Percentiles rank a stretch among this genome's conserved stretches.
Conservation (phyloP, 495 filamentous ascomycete species). For the Talaromyces wortmannii region DNA sequence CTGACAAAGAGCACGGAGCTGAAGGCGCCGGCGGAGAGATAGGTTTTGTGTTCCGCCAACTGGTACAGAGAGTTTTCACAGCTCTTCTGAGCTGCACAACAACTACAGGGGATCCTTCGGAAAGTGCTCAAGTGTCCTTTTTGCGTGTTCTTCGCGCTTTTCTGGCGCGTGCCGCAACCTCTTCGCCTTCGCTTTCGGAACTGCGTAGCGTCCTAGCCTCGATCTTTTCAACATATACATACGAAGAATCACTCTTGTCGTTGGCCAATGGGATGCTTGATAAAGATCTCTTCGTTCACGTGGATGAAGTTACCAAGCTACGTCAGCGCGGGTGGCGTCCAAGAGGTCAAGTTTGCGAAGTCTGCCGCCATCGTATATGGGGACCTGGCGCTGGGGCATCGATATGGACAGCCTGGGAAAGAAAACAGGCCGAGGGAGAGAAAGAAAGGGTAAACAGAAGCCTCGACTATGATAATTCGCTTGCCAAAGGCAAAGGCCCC, state of each 20-base stretch:
- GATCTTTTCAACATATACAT: conserved; percentile 91
- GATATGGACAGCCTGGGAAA: conserved; percentile 78
- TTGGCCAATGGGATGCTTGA: conserved; percentile 84
- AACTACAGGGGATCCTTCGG: conserved; percentile 19
- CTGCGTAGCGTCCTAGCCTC: conserved; percentile 76
- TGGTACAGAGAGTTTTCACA: conserved; percentile 88
- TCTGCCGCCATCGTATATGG: conserved; percentile 79
- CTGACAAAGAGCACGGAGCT: background rate
- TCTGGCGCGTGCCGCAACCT: conserved; percentile 70
- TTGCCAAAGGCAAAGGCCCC: conserved; percentile 37
- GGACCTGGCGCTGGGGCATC: conserved; percentile 75
- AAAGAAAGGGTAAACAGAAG: conserved; percentile 8
- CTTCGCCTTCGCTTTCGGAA: conserved; percentile 82
- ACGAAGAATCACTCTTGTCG: conserved; percentile 79
- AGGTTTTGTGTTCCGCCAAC: conserved; percentile 56
- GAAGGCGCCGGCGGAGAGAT: conserved; percentile 30
- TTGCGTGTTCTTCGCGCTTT: conserved; percentile 86
- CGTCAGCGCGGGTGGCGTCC: conserved; percentile 90
- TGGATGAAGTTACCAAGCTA: conserved; percentile 64
- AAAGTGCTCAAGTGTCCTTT: conserved; percentile 63
- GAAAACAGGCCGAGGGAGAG: conserved; percentile 40
- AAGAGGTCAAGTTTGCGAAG: conserved; percentile 76
- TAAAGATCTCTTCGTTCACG: conserved; percentile 81
- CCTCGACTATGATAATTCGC: conserved; percentile 19
- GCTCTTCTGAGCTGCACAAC: conserved; percentile 69